Evolutionary conservation across 768 basidiomycete species (phyloP).

Genomic region (Tylopilus sp.): DNA sequence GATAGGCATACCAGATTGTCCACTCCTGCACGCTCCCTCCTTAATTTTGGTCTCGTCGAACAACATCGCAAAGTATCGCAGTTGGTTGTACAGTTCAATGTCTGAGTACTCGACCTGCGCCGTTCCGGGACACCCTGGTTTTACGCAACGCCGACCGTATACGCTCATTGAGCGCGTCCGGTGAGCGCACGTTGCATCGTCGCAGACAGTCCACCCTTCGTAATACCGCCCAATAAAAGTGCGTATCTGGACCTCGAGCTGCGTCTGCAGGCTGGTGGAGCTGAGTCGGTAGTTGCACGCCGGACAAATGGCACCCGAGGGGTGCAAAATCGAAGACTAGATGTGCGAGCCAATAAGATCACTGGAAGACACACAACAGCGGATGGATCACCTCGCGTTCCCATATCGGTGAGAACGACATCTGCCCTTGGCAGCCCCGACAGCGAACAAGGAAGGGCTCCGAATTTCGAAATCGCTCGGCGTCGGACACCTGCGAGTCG

Average conservation of each 20-base stretch:
- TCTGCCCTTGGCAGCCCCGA: constrained; percentile 60
- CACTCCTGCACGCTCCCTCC: constrained; percentile 46
- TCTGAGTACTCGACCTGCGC: constrained; percentile 68
- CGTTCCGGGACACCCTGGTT: constrained; percentile 21
- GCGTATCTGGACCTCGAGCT: constrained; percentile 86
- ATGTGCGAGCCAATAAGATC: background rate
- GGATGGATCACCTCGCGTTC: constrained; percentile 50
- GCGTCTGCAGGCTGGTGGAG: constrained; percentile 65
- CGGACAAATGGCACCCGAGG: constrained; percentile 68
- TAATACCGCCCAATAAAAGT: constrained; percentile 78
- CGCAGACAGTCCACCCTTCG: constrained; percentile 83
- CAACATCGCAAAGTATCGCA: constrained; percentile 76
- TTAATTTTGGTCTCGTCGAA: constrained; percentile 71
- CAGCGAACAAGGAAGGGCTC: constrained; percentile 74
- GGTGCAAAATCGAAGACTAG: constrained; percentile 64
- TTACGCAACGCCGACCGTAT: constrained; percentile 80
- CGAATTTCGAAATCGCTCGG: constrained; percentile 79
- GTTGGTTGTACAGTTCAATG: constrained; percentile 81
- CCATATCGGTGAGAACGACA: constrained; percentile 55
- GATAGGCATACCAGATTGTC: constrained; percentile 36
- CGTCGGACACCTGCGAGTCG: constrained; percentile 86
- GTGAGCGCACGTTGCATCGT: constrained; percentile 78
- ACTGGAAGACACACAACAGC: background rate
- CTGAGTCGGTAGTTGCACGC: constrained; percentile 55
- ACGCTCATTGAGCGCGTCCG: constrained; percentile 94